phyloP scores from a whole-genome alignment of 768 basidiomycete species.

The Boletellus emodensis region DNA sequence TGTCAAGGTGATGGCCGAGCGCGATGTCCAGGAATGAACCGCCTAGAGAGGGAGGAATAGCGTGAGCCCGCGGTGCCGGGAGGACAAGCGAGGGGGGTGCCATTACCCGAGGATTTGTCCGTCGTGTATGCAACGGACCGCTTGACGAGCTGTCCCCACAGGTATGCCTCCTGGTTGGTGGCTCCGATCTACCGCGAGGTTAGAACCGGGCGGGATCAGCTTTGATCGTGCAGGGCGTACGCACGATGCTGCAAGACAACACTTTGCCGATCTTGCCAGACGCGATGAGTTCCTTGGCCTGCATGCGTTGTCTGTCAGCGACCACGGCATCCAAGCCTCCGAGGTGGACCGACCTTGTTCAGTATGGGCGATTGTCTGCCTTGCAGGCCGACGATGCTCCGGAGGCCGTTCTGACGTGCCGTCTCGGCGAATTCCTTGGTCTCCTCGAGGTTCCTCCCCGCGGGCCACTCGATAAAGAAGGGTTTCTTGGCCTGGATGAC shows the following conservation, averaged over 20 bases:
- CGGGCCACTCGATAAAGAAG: constrained; percentile 14
- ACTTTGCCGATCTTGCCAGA: constrained; percentile 7
- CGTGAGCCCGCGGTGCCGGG: no score
- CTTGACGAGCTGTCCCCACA: constrained; percentile 3
- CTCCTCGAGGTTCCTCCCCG: constrained; percentile 6
- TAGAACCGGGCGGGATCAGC: background rate
- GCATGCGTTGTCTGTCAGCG: background rate
- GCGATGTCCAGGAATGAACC: constrained; percentile 1
- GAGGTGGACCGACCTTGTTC: background rate
- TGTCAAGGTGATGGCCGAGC: constrained; percentile 4
- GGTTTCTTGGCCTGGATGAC: constrained; percentile 13
- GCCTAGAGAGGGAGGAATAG: background rate
- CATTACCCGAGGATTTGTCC: background rate
- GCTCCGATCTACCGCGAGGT: background rate
- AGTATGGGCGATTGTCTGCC: constrained; percentile 12
- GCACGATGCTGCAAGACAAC: constrained; percentile 9
- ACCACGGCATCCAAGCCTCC: no score
- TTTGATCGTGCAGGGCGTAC: background rate
- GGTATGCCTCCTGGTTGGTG: background rate
- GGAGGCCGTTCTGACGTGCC: constrained; percentile 4
- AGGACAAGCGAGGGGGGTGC: background rate
- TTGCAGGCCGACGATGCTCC: constrained; percentile 7
- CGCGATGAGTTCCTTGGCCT: constrained; percentile 9
- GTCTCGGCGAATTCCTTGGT: constrained; percentile 8
- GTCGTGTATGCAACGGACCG: background rate